Percentiles rank a stretch among this genome's conserved stretches.
Conservation (phyloP, 1,139 yeast species). For the Williopsis jadinii region DNA sequence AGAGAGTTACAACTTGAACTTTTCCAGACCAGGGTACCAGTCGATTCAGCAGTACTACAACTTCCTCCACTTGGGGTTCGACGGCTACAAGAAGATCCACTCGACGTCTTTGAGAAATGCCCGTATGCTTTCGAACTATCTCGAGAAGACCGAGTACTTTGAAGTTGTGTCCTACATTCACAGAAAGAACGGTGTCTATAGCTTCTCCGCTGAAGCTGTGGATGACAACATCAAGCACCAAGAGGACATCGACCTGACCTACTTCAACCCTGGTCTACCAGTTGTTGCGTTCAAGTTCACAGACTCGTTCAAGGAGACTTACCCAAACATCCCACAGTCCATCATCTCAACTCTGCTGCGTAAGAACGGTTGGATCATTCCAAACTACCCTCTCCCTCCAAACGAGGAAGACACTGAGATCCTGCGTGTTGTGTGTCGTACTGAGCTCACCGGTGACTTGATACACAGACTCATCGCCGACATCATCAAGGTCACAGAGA, state of each 20-base stretch:
- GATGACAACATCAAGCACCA: slow-evolving; percentile 24
- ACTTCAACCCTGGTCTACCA: slow-evolving; percentile 73
- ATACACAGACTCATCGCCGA: slow-evolving; percentile 68
- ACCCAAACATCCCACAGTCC: slow-evolving; percentile 84
- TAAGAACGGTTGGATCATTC: slow-evolving; percentile 80
- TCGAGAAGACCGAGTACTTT: slow-evolving; percentile 61
- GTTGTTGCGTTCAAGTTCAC: slow-evolving; percentile 82
- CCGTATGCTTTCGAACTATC: slow-evolving; percentile 54
- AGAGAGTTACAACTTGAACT: slow-evolving; percentile 79
- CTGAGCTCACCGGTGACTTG: slow-evolving; percentile 62
- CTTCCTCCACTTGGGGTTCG: slow-evolving; percentile 60
- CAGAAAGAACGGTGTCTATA: slow-evolving; percentile 36
- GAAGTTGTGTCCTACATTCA: slow-evolving; percentile 77
- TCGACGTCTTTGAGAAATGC: slow-evolving; percentile 62
- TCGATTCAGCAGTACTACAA: slow-evolving; percentile 84
- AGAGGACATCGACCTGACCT: slow-evolving; percentile 27
- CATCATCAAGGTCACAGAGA: slow-evolving; percentile 47
- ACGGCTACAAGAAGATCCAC: slow-evolving; percentile 63
- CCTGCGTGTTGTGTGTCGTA: slow-evolving; percentile 78
- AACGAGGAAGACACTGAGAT: slow-evolving; percentile 47
- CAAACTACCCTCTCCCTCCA: slow-evolving; percentile 83
- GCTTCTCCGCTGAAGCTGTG: slow-evolving; percentile 17
- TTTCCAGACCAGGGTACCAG: slow-evolving; percentile 90
- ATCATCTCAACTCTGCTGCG: slow-evolving; percentile 67
- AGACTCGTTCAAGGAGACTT: slow-evolving; percentile 44